phyloP scores from a whole-genome alignment of 148 eudicot genomes.

The Rhododendron williamsianum region DNA sequence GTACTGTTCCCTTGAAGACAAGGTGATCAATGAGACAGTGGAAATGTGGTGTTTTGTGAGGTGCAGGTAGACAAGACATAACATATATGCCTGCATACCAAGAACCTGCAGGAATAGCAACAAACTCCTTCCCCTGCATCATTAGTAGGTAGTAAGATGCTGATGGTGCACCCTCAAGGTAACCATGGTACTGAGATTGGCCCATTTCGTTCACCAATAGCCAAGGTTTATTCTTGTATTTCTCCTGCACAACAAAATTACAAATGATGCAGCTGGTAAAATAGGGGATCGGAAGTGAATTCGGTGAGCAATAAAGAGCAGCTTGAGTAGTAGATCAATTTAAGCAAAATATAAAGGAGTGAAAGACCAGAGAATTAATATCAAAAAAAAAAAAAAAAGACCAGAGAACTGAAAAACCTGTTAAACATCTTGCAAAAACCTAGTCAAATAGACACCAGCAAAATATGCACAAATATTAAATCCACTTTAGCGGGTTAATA shows the following conservation, averaged over 20 bases:
- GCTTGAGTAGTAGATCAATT: not conserved
- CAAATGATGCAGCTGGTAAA: conserved; percentile 9
- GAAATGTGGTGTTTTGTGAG: not conserved
- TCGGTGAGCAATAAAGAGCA: not conserved
- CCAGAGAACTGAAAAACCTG: not conserved
- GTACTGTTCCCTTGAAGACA: not conserved
- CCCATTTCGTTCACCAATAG: conserved; percentile 89
- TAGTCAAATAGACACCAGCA: not conserved
- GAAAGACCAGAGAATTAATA: not conserved
- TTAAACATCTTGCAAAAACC: not conserved
- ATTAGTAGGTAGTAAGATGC: conserved; percentile 83
- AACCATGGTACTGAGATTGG: conserved; percentile 79
- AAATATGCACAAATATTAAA: not conserved
- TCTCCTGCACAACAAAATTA: conserved; percentile 46
- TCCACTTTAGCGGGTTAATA: not conserved
- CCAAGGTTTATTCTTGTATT: conserved; percentile 95
- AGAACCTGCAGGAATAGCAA: conserved; percentile 91
- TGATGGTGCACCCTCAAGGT: conserved; percentile 70
- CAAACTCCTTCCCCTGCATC: conserved; percentile 87
- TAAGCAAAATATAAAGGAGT: not conserved
- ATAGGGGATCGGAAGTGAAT: not conserved
- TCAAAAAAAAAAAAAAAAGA: not conserved
- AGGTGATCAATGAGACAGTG: not conserved
- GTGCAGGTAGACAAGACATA: not conserved
- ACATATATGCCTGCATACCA: conserved; percentile 42